These are phyloP conservation scores for Apiospora rasikravindrae DNA, from an alignment of 2,329 filamentous ascomycete genomes.

Conservation along the genomic window DNA sequence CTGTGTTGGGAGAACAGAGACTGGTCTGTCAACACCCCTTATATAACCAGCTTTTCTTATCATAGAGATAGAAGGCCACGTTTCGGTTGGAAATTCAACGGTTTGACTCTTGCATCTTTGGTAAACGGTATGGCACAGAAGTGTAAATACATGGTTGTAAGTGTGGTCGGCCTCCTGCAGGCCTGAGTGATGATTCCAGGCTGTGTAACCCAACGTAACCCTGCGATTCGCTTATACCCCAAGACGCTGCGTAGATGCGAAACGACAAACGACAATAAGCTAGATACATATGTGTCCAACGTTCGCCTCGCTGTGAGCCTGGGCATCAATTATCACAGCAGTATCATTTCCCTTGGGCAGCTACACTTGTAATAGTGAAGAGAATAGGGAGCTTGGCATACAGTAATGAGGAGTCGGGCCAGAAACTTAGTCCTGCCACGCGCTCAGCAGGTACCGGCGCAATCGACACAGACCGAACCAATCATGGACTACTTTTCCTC, in stretches of 20 bases:
- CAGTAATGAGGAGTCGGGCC: too few relatives aligned
- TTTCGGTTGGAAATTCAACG: background rate
- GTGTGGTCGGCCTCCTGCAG: background rate
- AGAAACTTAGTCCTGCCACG: too few relatives aligned
- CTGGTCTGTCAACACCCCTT: background rate
- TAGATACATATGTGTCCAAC: too few relatives aligned
- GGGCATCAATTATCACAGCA: too few relatives aligned
- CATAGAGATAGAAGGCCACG: background rate
- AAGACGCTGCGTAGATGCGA: background rate
- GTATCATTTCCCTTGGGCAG: too few relatives aligned
- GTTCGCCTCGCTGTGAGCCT: too few relatives aligned
- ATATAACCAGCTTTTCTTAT: background rate
- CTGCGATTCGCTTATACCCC: background rate
- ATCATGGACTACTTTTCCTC: too few relatives aligned
- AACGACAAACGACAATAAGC: background rate
- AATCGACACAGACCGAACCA: too few relatives aligned
- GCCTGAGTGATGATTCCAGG: background rate
- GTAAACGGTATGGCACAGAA: background rate
- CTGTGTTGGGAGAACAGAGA: background rate
- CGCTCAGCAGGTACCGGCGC: too few relatives aligned
- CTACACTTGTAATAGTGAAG: too few relatives aligned
- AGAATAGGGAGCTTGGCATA: too few relatives aligned
- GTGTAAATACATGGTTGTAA: background rate
- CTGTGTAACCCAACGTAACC: background rate
- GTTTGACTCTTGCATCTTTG: background rate